Evolutionary conservation across 2,329 filamentous ascomycete species (phyloP), one percentile per base, ranked within the genome.

Genomic region (Diaporthe sp.): DNA sequence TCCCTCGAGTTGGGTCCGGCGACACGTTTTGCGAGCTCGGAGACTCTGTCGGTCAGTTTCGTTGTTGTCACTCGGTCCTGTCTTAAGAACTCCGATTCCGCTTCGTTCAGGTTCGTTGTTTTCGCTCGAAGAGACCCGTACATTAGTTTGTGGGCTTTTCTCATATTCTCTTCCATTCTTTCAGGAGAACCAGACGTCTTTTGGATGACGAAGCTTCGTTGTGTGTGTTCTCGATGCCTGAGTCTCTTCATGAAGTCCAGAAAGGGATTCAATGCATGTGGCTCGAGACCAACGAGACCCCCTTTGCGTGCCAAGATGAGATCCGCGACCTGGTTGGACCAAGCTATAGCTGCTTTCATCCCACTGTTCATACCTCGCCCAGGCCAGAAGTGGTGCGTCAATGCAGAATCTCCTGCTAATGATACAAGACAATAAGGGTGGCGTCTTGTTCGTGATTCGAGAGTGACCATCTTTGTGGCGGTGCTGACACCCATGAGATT

Each of bases 331-430:
- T 84, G 82, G 70, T 84, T 82, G 17, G 82, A 83, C 15, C 83
- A 76, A 0, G 83, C 82, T 31, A 84, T 79, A 9, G 82, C 83
- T 0, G 82, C 78, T 62, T 84, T 84, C 79, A 84, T 83, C 46
- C 82, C 82, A 75, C 81, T 84, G 76, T 84, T 84, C 5, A 84
- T 78, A 0, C 82, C 82, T 10, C 82, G 79, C 0, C 83, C 83
- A 0, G 83, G 82, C 83, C 82, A 84, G 67, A 84, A 84, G 74
- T 84, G 82, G 4, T 84, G 83, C 10, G 81, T 83, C 81, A 84
- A 84, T 34, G 82, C 82, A 2, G 82, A 81, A 49, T 84, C 83
- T 2, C 82, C 83, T 0, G 83, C 82, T 1, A 84, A 80, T 0
- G 82, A 82, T 0, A 83, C 82, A 2, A 84, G 79, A 0, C 78